Evolutionary conservation across 768 basidiomycete species (phyloP).

Genomic region (Chiua virens): DNA sequence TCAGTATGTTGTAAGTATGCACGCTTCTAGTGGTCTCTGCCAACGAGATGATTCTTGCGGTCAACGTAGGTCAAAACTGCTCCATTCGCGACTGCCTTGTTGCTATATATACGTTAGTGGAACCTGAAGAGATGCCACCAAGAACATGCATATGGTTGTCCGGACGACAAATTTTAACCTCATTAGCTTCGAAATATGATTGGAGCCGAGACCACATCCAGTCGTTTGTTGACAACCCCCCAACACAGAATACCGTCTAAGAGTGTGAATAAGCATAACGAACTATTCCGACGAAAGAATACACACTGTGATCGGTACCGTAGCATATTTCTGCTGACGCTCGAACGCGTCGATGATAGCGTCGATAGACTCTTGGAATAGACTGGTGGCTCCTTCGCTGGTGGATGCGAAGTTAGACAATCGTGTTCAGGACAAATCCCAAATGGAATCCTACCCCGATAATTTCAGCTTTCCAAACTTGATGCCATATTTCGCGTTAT

Average conservation of each 20-base stretch:
- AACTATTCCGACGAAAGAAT: not conserved
- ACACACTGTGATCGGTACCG: constrained; percentile 1
- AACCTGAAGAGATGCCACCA: not conserved
- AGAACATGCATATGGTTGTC: constrained; percentile 13
- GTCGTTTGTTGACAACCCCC: constrained; percentile 7
- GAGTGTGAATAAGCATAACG: not conserved
- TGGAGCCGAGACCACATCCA: constrained; percentile 10
- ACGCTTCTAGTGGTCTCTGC: too few relatives aligned
- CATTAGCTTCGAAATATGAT: constrained; percentile 4
- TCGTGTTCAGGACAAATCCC: too few relatives aligned
- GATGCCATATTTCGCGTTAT: too few relatives aligned
- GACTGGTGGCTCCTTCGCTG: constrained; percentile 7
- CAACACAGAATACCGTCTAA: constrained; percentile 15
- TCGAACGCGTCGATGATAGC: constrained; percentile 13
- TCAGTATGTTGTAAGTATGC: not conserved
- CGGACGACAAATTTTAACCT: constrained; percentile 4
- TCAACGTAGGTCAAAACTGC: constrained; percentile 2
- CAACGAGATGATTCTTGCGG: not conserved
- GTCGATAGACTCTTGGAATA: constrained; percentile 8
- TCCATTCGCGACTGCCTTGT: constrained; percentile 14
- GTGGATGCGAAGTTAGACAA: not conserved
- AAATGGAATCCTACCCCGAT: constrained; percentile 1
- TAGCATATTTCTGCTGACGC: constrained; percentile 1
- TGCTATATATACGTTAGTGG: not conserved
- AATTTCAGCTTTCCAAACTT: too few relatives aligned